These are phyloP conservation scores for Ceratobasidium theobromae DNA, from an alignment of 1,284 basidiomycete genomes.

Conservation along the genomic window DNA sequence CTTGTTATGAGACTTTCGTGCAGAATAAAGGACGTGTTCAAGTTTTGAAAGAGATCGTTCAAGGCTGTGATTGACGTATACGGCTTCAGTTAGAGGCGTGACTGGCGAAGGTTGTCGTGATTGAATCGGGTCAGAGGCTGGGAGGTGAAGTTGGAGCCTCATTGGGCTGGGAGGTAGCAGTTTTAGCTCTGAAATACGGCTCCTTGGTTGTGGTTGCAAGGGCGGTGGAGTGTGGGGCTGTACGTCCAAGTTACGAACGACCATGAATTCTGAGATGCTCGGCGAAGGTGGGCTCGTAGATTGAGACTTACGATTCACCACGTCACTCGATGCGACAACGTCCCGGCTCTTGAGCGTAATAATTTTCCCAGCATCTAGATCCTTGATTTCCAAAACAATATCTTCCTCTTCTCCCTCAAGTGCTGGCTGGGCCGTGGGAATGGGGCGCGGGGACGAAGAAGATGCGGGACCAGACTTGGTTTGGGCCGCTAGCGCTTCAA, in stretches of 20 bases:
- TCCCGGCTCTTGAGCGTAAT: neutral
- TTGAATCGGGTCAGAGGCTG: neutral
- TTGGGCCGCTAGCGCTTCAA: conserved; percentile 10
- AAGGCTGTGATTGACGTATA: conserved; percentile 17
- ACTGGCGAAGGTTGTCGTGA: neutral
- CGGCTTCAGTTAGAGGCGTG: conserved; percentile 18
- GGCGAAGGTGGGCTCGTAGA: conserved; percentile 24
- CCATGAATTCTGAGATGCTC: conserved; percentile 29
- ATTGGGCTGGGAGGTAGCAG: neutral
- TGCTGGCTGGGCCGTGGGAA: neutral
- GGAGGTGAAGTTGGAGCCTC: conserved; percentile 14
- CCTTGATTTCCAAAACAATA: conserved; percentile 9
- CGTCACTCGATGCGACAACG: neutral
- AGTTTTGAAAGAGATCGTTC: conserved; percentile 16
- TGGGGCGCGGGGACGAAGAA: neutral
- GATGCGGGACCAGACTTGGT: neutral
- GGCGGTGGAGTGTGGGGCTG: conserved; percentile 17
- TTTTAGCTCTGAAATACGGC: neutral
- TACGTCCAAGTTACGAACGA: conserved; percentile 27
- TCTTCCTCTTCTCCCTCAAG: conserved; percentile 3
- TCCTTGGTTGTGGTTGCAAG: neutral
- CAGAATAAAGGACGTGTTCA: conserved; percentile 3
- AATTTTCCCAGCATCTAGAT: conserved; percentile 7
- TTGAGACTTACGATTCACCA: conserved; percentile 30
- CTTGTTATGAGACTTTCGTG: neutral